Evolutionary conservation across 192 early-diverging fungal species (phyloP), one percentile per base, ranked within the genome.

Genomic region (Phycomyces nitens): DNA sequence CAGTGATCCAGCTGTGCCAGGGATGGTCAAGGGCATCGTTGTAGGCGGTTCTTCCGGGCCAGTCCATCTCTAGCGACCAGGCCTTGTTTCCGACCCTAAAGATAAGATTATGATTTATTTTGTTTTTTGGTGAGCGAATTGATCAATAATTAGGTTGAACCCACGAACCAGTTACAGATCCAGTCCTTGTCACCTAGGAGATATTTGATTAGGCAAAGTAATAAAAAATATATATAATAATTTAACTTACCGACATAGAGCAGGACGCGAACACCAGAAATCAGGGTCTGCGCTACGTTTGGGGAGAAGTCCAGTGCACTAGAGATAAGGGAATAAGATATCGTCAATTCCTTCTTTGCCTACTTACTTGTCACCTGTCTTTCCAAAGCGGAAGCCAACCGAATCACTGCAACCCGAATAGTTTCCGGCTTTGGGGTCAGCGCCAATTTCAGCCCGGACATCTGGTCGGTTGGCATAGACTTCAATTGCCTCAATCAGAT

Each of bases 51-150:
- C 58, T 39, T 8, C 56, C 64, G 5, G 42, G 24, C 64, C 64
- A 66, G 27, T 56, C 56, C n/a, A 66, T 16, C 16, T 53, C 40
- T 23, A 23, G 38, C 26, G 89, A 73, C 95, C 95, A 97, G 0
- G 88, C 91, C 84, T 94, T 93, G 84, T 96, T 96, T 58, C 92
- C 89, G 58, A 84, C 79, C 80, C 74, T 53, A 51, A 57, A 22
- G n/a, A 72, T 11, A 55, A 55, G 29, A 34, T 34, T 34, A 34
- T 34, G 29, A 34, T 34, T 34, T 34, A 2, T 34, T 34, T 18
- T 42, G 9, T 23, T 38, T 21, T 23, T 53, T 38, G 42, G n/a
- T 34, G 22, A 21, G 39, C 4, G 57, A 39, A 39, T 56, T 11
- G 8, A 52, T 41, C 27, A n/a, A 50, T 5, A 44, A 27, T 50